These are phyloP conservation scores for Phytopythium delawarense DNA, from an alignment of 352 stramenopile species.

Conservation along the genomic window DNA sequence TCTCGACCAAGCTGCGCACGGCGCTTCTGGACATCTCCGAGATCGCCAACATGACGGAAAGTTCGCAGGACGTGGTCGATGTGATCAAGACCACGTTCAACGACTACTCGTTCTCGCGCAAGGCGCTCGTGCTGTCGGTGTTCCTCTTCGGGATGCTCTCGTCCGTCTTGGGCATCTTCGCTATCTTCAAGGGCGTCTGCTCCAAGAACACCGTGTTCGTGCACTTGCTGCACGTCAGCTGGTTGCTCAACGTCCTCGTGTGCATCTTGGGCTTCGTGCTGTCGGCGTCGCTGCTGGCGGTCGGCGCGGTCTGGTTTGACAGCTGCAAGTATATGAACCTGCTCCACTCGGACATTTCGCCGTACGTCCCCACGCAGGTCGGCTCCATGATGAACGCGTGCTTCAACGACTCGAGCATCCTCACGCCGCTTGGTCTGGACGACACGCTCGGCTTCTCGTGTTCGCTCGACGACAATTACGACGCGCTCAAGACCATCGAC, in stretches of 20 bases:
- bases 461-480: conserved; percentile 58
- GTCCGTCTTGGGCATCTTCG: conserved; percentile 57
- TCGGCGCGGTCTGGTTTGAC: conserved; percentile 77
- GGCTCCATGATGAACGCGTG: conserved; percentile 60
- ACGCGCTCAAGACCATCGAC: conserved; percentile 33
- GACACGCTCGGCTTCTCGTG: conserved; percentile 54
- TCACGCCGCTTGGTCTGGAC: conserved; percentile 54
- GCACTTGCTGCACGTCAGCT: conserved; percentile 74
- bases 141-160: conserved; percentile 73
- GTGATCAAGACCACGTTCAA: conserved; percentile 66
- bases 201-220: conserved; percentile 71
- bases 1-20: conserved; percentile 37
- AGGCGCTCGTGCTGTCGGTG: conserved; percentile 67
- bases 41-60: conserved; percentile 48
- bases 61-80: conserved; percentile 50
- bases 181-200: conserved; percentile 74
- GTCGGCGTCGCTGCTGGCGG: conserved; percentile 61
- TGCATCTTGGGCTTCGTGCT: conserved; percentile 80
- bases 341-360: conserved; percentile 63
- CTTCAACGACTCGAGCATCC: conserved; percentile 62
- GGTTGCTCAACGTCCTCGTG: conserved; percentile 63
- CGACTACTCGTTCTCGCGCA: conserved; percentile 72
- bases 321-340: conserved; percentile 82
- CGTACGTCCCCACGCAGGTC: conserved; percentile 62
- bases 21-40: conserved; percentile 45